A percentile compares a stretch with the other conserved stretches of the same genome.
Conservation (phyloP, 108 stramenopile genomes). For the Nitzschia sp. region DNA sequence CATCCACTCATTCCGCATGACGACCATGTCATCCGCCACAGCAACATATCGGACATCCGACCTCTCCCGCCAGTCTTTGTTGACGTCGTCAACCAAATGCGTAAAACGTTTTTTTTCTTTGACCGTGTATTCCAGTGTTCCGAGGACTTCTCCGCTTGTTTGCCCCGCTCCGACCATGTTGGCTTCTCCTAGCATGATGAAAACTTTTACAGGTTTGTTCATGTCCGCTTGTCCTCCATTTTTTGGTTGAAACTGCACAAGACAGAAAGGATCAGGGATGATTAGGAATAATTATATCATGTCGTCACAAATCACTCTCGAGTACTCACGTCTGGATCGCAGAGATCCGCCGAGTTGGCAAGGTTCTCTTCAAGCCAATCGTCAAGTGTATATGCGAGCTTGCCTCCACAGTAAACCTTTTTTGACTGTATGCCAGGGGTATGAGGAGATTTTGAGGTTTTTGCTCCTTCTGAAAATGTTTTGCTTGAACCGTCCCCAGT, state of each 20-base stretch:
- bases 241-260: constrained; percentile 12
- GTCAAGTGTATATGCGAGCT: not conserved
- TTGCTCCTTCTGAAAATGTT: too few species aligned
- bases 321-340: constrained; percentile 21
- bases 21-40: constrained; percentile 12
- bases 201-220: constrained; percentile 30
- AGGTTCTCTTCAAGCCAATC: constrained; percentile 22
- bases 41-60: constrained; percentile 28
- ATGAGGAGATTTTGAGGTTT: too few species aligned
- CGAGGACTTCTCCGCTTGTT: constrained; percentile 17
- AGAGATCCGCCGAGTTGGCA: not conserved
- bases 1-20: constrained; percentile 32
- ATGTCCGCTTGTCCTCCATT: not conserved
- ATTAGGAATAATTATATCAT: too few species aligned
- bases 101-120: constrained; percentile 21
- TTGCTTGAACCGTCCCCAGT: too few species aligned
- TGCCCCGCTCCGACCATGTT: constrained; percentile 46
- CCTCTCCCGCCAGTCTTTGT: constrained; percentile 12
- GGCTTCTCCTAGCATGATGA: constrained; percentile 40
- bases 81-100: constrained; percentile 18
- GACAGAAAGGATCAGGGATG: not conserved
- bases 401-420: constrained; percentile 13
- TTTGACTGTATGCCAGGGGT: not conserved
- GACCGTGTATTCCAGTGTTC: constrained; percentile 32
- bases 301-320: too few species aligned